A percentile compares a stretch with the other conserved stretches of the same genome.
Evolutionary conservation across 441 rosid species (phyloP).

Genomic region (Sinapis alba): DNA sequence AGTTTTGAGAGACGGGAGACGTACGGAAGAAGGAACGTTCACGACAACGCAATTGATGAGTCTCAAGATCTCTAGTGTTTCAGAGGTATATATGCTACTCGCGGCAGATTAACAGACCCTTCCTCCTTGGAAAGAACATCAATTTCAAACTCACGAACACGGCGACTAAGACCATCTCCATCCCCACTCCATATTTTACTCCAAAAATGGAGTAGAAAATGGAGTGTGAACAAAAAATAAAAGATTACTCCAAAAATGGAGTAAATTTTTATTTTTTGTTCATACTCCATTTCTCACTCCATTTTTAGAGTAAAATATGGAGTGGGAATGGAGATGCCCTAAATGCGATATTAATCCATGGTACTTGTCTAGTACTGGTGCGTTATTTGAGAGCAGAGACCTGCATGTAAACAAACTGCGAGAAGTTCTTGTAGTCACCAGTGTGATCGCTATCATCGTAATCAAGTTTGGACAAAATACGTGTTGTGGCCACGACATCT

Average conservation of each 20-base stretch:
- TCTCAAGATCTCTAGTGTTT: neutral
- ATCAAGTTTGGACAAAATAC: conserved; percentile 4
- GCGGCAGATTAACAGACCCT: neutral
- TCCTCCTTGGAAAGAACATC: neutral
- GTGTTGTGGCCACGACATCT: neutral
- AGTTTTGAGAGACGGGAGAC: neutral
- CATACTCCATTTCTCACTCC: no score
- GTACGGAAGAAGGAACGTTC: neutral
- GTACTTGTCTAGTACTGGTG: neutral
- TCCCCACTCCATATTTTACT: no score
- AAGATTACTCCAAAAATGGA: no score
- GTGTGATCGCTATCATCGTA: neutral
- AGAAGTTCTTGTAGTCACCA: conserved; percentile 13
- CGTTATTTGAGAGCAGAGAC: conserved; percentile 4
- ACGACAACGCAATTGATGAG: neutral
- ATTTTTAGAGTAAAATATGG: no score
- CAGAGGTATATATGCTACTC: conserved; percentile 1
- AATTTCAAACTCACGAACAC: neutral
- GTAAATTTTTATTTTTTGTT: no score
- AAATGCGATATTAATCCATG: conserved; percentile 14
- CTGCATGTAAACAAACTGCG: conserved; percentile 22
- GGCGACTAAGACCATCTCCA: conserved; percentile 7
- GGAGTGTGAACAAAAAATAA: no score
- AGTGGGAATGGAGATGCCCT: no score
- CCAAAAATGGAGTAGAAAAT: no score